Evolutionary conservation across 345 rosid species (phyloP).

Genomic region (Noccaea bulbosa): DNA sequence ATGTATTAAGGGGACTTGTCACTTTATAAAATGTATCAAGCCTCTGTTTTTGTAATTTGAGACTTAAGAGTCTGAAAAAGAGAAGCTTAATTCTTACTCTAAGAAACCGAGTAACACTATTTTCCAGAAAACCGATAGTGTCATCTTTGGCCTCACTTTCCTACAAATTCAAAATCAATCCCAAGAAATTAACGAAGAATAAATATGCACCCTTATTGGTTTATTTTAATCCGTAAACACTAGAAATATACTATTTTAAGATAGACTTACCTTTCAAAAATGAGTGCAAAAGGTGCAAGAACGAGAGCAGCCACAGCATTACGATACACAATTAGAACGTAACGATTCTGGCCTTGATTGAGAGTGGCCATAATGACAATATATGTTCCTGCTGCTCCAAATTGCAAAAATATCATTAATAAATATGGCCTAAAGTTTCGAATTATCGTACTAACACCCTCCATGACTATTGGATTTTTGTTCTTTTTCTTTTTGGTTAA

Average conservation of each 20-base stretch:
- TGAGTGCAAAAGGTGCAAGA: slow-evolving; percentile 75
- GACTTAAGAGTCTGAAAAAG: neutral
- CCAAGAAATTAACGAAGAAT: neutral
- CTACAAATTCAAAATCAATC: slow-evolving; percentile 43
- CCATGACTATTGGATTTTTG: slow-evolving; percentile 25
- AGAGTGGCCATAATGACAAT: slow-evolving; percentile 64
- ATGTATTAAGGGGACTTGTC: neutral
- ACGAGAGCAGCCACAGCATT: slow-evolving; percentile 72
- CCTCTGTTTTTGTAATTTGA: neutral
- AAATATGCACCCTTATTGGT: neutral
- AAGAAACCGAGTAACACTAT: slow-evolving; percentile 65
- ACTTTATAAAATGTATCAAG: neutral
- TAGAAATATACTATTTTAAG: neutral
- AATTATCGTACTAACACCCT: slow-evolving; percentile 23
- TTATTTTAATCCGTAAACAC: neutral
- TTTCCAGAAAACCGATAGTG: slow-evolving; percentile 58
- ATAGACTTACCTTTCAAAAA: slow-evolving; percentile 64
- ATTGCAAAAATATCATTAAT: slow-evolving; percentile 72
- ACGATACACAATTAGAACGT: slow-evolving; percentile 72
- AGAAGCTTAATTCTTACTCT: slow-evolving; percentile 52
- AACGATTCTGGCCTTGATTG: slow-evolving; percentile 77
- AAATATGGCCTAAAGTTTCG: slow-evolving; percentile 57
- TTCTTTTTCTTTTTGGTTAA: neutral
- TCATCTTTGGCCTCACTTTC: slow-evolving; percentile 82
- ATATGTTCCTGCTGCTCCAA: slow-evolving; percentile 71